Conservation (phyloP, 2,329 filamentous ascomycete genomes). For the Phyllosticta citriasiana region DNA sequence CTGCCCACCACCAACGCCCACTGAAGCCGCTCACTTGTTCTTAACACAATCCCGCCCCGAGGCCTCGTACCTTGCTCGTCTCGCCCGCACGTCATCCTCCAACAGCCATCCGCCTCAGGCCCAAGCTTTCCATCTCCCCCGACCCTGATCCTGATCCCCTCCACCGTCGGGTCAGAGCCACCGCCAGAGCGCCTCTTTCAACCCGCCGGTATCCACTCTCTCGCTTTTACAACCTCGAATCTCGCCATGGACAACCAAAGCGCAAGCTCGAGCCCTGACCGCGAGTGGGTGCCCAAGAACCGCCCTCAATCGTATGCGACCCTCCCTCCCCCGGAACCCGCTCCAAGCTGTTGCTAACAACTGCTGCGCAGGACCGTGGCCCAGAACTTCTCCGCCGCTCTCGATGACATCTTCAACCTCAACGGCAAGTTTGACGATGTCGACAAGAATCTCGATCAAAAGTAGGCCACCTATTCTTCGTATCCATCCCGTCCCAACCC, state of each 20-base stretch:
- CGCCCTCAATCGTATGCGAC: constrained; percentile 71
- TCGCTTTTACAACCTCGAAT: constrained; percentile 4
- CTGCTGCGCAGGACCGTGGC: constrained; percentile 62
- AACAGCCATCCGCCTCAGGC: background rate
- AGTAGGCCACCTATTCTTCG: constrained; percentile 51
- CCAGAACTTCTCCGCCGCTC: constrained; percentile 72
- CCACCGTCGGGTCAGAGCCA: constrained; percentile 9
- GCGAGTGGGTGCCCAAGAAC: constrained; percentile 70
- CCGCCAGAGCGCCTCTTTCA: constrained; percentile 7
- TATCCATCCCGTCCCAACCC: background rate
- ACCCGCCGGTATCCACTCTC: constrained; percentile 6
- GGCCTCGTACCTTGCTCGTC: too few species aligned
- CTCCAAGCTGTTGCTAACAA: constrained; percentile 1
- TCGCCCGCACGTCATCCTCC: background rate
- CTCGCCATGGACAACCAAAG: constrained; percentile 26
- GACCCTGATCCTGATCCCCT: constrained; percentile 3
- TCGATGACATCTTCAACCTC: constrained; percentile 84
- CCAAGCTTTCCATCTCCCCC: constrained; percentile 5
- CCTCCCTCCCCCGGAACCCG: constrained; percentile 11
- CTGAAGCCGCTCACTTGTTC: constrained; percentile 4
- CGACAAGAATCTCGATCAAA: constrained; percentile 65
- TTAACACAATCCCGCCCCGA: background rate
- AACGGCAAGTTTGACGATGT: constrained; percentile 67
- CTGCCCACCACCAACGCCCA: constrained; percentile 1
- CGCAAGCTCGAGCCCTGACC: constrained; percentile 61